Conservation (phyloP, 2,329 filamentous ascomycete genomes). For the Kalaharituber pfeilii region DNA sequence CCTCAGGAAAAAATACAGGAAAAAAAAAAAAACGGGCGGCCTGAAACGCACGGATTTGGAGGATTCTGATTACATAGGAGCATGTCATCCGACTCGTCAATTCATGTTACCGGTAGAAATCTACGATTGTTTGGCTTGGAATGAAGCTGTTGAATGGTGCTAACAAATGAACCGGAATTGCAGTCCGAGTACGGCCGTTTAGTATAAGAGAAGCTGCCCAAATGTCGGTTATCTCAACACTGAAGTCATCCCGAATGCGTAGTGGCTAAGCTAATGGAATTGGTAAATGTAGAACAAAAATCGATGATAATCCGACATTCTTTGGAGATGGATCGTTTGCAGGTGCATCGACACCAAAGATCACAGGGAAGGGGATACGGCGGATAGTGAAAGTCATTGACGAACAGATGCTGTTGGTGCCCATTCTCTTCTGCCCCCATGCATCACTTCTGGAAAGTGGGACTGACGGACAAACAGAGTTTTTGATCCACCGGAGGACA, state of each 20-base stretch:
- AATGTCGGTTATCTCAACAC: slow-evolving; percentile 43
- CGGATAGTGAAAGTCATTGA: slow-evolving; percentile 93
- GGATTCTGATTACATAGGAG: neutral
- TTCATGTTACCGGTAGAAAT: slow-evolving; percentile 8
- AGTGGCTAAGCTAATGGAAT: neutral
- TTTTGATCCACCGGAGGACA: slow-evolving; percentile 94
- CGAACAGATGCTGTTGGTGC: slow-evolving; percentile 75
- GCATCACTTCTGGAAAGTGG: neutral
- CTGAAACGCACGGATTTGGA: neutral
- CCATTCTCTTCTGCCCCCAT: slow-evolving; percentile 7
- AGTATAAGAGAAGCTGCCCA: slow-evolving; percentile 90
- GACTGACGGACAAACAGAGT: slow-evolving; percentile 41
- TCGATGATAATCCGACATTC: slow-evolving; percentile 75
- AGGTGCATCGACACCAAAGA: slow-evolving; percentile 65
- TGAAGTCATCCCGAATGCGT: too few relatives aligned
- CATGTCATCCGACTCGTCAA: slow-evolving; percentile 7
- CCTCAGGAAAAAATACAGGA: neutral
- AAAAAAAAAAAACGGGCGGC: too few relatives aligned
- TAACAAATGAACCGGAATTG: neutral
- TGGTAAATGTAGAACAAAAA: slow-evolving; percentile 35
- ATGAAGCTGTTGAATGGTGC: neutral
- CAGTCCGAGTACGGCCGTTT: slow-evolving; percentile 53
- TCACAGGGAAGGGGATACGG: slow-evolving; percentile 69
- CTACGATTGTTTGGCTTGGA: neutral
- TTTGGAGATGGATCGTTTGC: slow-evolving; percentile 93